These are phyloP conservation scores for Vanilla planifolia DNA, from an alignment of 106 monocot species.

Conservation along the genomic window DNA sequence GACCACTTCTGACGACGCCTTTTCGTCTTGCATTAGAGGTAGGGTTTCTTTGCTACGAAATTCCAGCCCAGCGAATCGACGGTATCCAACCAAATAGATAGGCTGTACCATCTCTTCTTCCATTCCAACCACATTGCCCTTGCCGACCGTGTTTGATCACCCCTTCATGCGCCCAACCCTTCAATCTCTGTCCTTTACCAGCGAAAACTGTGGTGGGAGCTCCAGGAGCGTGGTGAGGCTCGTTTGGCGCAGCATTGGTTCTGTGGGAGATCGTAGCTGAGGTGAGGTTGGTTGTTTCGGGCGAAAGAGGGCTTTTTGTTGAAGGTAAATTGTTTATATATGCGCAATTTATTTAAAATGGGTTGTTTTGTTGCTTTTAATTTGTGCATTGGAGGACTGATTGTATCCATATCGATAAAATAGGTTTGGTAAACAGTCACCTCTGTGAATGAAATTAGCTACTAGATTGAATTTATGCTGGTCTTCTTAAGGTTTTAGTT, in stretches of 20 bases:
- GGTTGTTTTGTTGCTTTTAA: neutral
- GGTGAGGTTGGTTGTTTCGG: neutral
- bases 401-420: no score
- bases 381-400: neutral
- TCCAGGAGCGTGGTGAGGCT: neutral
- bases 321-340: neutral
- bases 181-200: neutral
- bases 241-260: neutral
- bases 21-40: conserved; percentile 7
- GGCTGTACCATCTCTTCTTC: conserved; percentile 1
- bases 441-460: neutral
- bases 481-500: neutral
- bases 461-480: neutral
- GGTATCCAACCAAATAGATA: neutral
- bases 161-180: neutral
- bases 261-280: neutral
- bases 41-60: conserved; percentile 7
- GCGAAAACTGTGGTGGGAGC: neutral
- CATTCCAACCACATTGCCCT: neutral
- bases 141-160: neutral
- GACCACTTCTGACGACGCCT: conserved; percentile 1
- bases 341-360: neutral
- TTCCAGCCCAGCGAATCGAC: neutral
- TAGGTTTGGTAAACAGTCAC: neutral
- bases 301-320: neutral